Conservation (phyloP, 225 moss, liverwort and hornwort species). For the Neckera pumila region DNA sequence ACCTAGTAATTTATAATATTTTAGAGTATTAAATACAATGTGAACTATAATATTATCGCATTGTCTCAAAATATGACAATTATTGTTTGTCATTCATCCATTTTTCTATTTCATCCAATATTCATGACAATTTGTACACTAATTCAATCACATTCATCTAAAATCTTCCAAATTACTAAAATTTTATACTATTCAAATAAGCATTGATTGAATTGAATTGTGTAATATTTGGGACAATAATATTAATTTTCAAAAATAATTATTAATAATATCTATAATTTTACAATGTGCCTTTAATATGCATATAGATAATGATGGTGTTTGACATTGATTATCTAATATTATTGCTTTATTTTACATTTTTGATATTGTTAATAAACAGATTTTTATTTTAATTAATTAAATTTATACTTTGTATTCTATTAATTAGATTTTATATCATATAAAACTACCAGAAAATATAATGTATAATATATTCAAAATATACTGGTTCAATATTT, state of each 20-base stretch:
- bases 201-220: background rate
- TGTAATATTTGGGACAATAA: no score
- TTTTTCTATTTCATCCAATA: background rate
- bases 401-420: no score
- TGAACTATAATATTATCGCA: background rate
- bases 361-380: background rate
- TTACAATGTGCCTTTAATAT: no score
- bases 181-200: accelerated
- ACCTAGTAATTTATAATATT: accelerated
- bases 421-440: background rate
- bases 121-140: no score
- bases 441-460: no score
- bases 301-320: background rate
- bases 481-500: no score
- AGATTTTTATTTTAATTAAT: accelerated
- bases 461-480: no score
- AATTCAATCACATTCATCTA: no score
- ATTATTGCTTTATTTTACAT: background rate
- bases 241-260: background rate
- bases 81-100: background rate
- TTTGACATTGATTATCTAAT: no score
- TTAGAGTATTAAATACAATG: no score
- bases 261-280: no score
- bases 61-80: background rate
- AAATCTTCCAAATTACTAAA: background rate